These are phyloP conservation scores for Beta lomatogona DNA, from an alignment of 179 eudicot genomes.

Conservation along the genomic window DNA sequence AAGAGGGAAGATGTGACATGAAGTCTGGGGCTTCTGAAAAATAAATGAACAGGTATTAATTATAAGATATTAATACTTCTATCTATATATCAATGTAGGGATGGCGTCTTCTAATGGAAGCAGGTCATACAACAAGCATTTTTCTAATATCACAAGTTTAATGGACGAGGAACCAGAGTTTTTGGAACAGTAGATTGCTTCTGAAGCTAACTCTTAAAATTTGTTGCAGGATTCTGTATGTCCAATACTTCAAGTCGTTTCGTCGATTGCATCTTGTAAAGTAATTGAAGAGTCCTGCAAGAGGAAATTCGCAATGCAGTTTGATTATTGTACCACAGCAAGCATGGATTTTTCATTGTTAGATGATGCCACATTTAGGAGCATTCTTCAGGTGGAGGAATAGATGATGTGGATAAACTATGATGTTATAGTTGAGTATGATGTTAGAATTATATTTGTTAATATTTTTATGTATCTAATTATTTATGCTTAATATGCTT, in stretches of 20 bases:
- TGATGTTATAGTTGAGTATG: too few relatives aligned
- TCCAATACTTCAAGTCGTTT: conserved; percentile 76
- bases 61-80: conserved; percentile 69
- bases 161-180: conserved; percentile 78
- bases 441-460: too few relatives aligned
- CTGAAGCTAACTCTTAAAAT: conserved; percentile 58
- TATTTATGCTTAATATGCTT: too few relatives aligned
- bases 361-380: conserved; percentile 51
- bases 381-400: conserved; percentile 59
- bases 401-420: too few relatives aligned
- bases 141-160: conserved; percentile 78
- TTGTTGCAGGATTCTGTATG: conserved; percentile 95
- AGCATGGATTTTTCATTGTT: conserved; percentile 64
- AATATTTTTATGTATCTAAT: too few relatives aligned
- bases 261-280: conserved; percentile 80
- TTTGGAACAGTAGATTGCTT: conserved; percentile 54
- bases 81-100: conserved; percentile 95
- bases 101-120: conserved; percentile 86
- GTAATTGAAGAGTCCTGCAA: conserved; percentile 86
- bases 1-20: conserved; percentile 63
- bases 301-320: conserved; percentile 83
- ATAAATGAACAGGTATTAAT: conserved; percentile 49
- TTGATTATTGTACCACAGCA: conserved; percentile 70
- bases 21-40: conserved; percentile 56
- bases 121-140: conserved; percentile 76